A percentile compares a stretch with the other conserved stretches of the same genome.
phyloP scores from a whole-genome alignment of 1,284 basidiomycete species.

The Violaceomyces palustris region DNA sequence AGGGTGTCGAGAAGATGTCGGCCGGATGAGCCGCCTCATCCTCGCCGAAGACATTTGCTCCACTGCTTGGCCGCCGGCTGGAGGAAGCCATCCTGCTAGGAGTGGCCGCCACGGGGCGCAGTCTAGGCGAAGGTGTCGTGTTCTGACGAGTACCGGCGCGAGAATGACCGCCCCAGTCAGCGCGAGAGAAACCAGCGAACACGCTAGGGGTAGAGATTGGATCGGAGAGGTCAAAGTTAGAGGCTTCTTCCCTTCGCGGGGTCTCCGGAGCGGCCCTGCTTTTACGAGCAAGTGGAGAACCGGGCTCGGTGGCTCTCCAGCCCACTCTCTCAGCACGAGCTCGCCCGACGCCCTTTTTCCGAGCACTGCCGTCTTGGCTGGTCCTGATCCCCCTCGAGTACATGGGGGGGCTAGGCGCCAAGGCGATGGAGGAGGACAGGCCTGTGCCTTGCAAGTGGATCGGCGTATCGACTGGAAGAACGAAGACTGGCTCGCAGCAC shows the following conservation, averaged over 20 bases:
- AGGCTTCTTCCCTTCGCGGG: conserved; percentile 13
- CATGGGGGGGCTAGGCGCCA: conserved; percentile 35
- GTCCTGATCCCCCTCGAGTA: conserved; percentile 18
- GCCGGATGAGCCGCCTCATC: conserved; percentile 19
- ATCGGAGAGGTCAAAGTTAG: conserved; percentile 21
- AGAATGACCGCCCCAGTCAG: conserved; percentile 20
- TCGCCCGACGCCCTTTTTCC: conserved; percentile 29
- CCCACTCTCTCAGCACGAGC: conserved; percentile 33
- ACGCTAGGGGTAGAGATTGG: conserved; percentile 24
- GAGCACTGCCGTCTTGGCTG: conserved; percentile 23
- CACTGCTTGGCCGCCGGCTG: conserved; percentile 24
- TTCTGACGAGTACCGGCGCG: conserved; percentile 8
- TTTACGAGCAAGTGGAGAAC: conserved; percentile 43
- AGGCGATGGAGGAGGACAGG: conserved; percentile 32
- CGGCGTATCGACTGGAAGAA: conserved; percentile 22
- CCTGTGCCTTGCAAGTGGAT: conserved; percentile 25
- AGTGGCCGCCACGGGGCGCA: conserved; percentile 4
- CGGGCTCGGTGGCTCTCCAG: conserved; percentile 36
- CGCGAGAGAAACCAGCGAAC: conserved; percentile 25
- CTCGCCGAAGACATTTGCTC: conserved; percentile 20
- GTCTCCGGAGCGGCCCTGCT: conserved; percentile 27
- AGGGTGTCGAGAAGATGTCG: conserved; percentile 41
- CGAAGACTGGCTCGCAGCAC: conserved; percentile 32
- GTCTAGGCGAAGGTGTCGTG: conserved; percentile 15
- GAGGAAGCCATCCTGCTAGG: conserved; percentile 18